Evolutionary conservation across 306 rosid species (phyloP).

Genomic region (Hippophae tibetana): DNA sequence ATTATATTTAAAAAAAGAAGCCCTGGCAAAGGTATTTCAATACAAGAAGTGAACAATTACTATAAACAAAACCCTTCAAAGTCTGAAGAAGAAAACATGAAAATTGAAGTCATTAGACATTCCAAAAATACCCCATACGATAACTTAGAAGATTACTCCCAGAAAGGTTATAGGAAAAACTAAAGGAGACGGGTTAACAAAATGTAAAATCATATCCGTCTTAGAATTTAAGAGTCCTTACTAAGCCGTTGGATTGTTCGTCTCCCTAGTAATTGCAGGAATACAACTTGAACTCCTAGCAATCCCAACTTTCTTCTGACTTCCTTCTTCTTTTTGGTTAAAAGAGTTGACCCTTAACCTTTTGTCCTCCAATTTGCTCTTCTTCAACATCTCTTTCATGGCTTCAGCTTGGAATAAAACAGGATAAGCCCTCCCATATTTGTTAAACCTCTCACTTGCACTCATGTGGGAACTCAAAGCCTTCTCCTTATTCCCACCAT

Average conservation of each 20-base stretch:
- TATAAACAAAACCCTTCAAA: too few species aligned
- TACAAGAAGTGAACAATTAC: too few species aligned
- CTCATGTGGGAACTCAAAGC: conserved; percentile 59
- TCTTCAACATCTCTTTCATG: conserved; percentile 87
- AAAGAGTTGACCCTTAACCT: conserved; percentile 54
- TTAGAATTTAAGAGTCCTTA: background rate
- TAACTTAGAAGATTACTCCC: too few species aligned
- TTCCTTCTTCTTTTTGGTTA: conserved; percentile 64
- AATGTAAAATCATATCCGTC: background rate
- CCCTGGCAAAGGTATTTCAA: too few species aligned
- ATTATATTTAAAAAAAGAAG: too few species aligned
- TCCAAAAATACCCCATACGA: too few species aligned
- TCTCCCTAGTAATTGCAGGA: conserved; percentile 66
- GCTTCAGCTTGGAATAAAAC: conserved; percentile 84
- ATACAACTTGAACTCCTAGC: conserved; percentile 89
- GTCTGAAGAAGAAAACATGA: too few species aligned
- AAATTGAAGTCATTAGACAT: too few species aligned
- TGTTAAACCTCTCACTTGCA: conserved; percentile 83
- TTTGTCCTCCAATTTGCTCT: conserved; percentile 47
- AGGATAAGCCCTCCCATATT: conserved; percentile 70
- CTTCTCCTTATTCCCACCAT: conserved; percentile 68
- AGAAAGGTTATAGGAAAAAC: background rate
- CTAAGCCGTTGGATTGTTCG: conserved; percentile 36
- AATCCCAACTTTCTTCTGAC: conserved; percentile 45
- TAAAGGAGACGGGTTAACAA: background rate